phyloP scores from a whole-genome alignment of 106 monocot species.

The Platanthera guangdongensis region DNA sequence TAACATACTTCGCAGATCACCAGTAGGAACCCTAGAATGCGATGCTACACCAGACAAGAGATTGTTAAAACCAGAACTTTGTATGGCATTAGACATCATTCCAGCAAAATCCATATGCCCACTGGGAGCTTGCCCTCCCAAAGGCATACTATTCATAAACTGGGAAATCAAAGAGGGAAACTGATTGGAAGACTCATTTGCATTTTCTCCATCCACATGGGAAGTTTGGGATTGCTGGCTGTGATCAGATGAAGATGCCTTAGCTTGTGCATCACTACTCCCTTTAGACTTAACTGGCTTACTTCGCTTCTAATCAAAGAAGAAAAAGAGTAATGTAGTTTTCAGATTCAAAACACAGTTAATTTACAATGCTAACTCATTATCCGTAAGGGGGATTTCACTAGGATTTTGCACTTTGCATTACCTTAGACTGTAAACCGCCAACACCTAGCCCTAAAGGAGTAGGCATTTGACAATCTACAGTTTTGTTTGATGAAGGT shows the following conservation, averaged over 20 bases:
- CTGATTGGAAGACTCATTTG: conserved; percentile 13
- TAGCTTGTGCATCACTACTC: conserved; percentile 13
- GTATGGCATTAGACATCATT: conserved; percentile 47
- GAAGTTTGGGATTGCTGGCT: conserved; percentile 34
- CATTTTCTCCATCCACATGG: conserved; percentile 2
- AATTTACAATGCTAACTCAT: not conserved
- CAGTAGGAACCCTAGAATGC: conserved; percentile 40
- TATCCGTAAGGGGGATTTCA: not conserved
- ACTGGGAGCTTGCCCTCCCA: conserved; percentile 8
- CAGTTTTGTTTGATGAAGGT: conserved; percentile 14
- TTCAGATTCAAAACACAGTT: not conserved
- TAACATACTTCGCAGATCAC: conserved; percentile 40
- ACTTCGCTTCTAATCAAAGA: conserved; percentile 30
- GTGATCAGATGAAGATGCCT: conserved; percentile 8
- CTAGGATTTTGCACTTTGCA: not conserved
- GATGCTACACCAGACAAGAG: conserved; percentile 44
- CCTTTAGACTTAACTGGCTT: conserved; percentile 33
- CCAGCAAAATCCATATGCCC: conserved; percentile 26
- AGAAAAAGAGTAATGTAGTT: not conserved
- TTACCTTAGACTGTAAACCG: conserved; percentile 64
- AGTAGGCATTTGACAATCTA: conserved; percentile 21
- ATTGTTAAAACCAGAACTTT: conserved; percentile 40
- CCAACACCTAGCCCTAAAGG: conserved; percentile 73
- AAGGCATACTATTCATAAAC: conserved; percentile 16
- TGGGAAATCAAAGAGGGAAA: conserved; percentile 13